phyloP scores from a whole-genome alignment of 257 asterid genomes.

The Scutellaria barbata region DNA sequence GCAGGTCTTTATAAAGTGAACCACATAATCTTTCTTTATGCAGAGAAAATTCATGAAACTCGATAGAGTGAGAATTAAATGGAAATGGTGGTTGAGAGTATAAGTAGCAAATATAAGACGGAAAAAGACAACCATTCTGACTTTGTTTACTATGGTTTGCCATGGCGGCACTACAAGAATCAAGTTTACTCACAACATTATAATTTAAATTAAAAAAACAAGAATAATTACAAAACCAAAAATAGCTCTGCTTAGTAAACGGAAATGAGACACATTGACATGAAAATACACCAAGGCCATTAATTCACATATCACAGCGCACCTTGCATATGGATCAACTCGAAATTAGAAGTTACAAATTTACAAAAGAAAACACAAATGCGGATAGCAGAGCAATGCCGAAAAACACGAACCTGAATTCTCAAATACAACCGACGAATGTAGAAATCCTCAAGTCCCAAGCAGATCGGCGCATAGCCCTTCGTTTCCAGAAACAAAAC shows the following conservation, averaged over 20 bases:
- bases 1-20: not conserved
- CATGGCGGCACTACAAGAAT: too few species aligned
- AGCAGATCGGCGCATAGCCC: constrained; percentile 99
- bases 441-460: constrained; percentile 99
- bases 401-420: constrained; percentile 63
- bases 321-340: too few species aligned
- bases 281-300: not conserved
- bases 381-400: not conserved
- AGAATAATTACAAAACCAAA: too few species aligned
- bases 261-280: not conserved
- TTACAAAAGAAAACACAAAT: not conserved
- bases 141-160: too few species aligned
- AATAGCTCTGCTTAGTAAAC: not conserved
- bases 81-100: too few species aligned
- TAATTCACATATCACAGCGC: constrained; percentile 6
- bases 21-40: too few species aligned
- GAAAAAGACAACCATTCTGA: too few species aligned
- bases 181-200: too few species aligned
- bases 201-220: too few species aligned
- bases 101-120: too few species aligned
- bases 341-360: not conserved
- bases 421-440: constrained; percentile 84
- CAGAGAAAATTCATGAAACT: too few species aligned
- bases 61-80: too few species aligned
- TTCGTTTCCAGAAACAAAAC: constrained; percentile 32